Base-by-base conservation (phyloP, 768 basidiomycete genomes). In the Rhizopogon sp. region DNA sequence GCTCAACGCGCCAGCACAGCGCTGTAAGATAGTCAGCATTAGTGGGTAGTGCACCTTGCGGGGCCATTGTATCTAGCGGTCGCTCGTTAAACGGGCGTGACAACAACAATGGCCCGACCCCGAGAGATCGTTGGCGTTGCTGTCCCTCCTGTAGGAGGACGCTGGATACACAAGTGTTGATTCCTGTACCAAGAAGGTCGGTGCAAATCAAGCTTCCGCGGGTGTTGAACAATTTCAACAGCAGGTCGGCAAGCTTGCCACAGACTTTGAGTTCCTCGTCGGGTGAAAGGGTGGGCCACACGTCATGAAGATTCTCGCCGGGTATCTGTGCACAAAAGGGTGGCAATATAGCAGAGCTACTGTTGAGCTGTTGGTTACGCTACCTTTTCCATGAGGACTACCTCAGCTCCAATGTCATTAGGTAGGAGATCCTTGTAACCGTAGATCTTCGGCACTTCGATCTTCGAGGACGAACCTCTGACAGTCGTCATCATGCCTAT, bases 381-480 rank as follows among this genome's bases (percentile, higher is more conserved):
- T 54, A 69, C 68, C 64, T 70, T 64, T 54, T 69, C 69, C 29
- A 69, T 56, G 22, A 69, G 58, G 20, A 69, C 68, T 10, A 69
- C 68, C 44, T 69, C 68, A 11, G 68, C 66, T 37, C 66, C 68
- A 16, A 70, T 58, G 28, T 60, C 60, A 53, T 70, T 68, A 14
- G 64, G 59, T 33, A 60, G 35, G 56, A 63, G 56, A 52, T 69
- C 68, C 39, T 56, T 57, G 40, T 63, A 69, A 17, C 61, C 65
- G 29, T 70, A 68, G 33, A 69, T 62, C 54, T 69, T 68, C 10
- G 68, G 68, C 11, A 66, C 64, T 17, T 54, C 55, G 29, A 68
- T 58, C 39, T 56, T 58, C 20, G 54, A 58, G 10, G 58, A 50
- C 37, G 60, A 54, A 41, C 57, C 47, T 13, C 37, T 51, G 17